phyloP scores from a whole-genome alignment of 1,284 basidiomycete species.

The Ustilago esculenta region DNA sequence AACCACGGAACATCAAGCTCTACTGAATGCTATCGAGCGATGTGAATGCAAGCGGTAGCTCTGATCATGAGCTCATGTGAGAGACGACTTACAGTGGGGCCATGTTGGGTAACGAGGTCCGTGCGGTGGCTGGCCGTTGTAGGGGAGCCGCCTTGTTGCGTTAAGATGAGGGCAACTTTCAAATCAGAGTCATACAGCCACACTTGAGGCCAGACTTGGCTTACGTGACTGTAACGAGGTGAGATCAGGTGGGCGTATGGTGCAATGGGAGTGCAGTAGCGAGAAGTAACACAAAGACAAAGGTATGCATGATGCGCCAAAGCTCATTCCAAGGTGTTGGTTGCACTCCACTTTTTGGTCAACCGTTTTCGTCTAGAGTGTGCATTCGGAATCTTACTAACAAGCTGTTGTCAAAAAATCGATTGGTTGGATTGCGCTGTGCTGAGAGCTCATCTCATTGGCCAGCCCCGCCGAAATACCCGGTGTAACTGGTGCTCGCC shows the following conservation, averaged over 20 bases:
- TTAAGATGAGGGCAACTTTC: too few relatives aligned
- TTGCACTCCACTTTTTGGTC: conserved; percentile 8
- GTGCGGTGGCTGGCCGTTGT: conserved; percentile 10
- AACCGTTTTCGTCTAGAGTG: background rate
- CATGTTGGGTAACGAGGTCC: conserved; percentile 20
- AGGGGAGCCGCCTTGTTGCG: background rate
- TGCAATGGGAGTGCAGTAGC: background rate
- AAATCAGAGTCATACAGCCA: conserved; percentile 1
- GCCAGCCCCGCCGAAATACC: conserved; percentile 25
- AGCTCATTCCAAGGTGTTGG: background rate
- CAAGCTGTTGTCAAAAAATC: background rate
- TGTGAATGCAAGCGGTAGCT: background rate
- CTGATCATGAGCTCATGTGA: background rate
- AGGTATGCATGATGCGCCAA: conserved; percentile 1
- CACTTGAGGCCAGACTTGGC: background rate
- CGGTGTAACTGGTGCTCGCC: too few relatives aligned
- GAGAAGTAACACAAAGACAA: background rate
- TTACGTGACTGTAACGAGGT: background rate
- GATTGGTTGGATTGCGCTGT: conserved; percentile 18
- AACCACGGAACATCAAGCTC: too few relatives aligned
- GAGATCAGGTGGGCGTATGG: background rate
- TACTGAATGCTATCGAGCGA: too few relatives aligned
- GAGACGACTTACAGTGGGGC: conserved; percentile 33
- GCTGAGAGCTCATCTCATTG: conserved; percentile 14
- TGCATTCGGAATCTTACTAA: too few relatives aligned